A percentile compares a stretch with the other conserved stretches of the same genome.
Conservation (phyloP, 148 eudicot genomes). For the Vaccinium corymbosum region DNA sequence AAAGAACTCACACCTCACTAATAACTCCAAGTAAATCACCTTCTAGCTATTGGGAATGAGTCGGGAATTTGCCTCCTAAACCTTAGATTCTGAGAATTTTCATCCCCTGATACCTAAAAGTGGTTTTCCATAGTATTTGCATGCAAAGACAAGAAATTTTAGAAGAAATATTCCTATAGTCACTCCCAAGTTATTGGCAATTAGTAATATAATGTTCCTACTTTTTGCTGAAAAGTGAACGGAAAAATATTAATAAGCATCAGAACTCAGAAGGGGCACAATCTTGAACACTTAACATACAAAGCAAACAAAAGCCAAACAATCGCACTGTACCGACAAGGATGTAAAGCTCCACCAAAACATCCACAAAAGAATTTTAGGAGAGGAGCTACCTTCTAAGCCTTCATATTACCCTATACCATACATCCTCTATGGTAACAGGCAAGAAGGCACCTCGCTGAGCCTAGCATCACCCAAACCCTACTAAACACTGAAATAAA, state of each 20-base stretch:
- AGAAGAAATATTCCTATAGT: neutral
- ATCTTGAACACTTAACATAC: neutral
- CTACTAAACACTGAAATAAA: neutral
- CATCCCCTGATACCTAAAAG: neutral
- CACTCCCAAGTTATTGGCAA: neutral
- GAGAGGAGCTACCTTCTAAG: neutral
- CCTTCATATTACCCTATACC: neutral
- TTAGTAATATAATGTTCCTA: neutral
- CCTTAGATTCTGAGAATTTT: neutral
- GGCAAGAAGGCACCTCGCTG: neutral
- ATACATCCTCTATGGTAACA: neutral
- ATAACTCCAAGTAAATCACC: no score
- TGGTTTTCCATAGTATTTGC: neutral
- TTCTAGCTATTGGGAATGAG: no score
- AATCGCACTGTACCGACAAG: neutral
- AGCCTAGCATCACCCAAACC: neutral
- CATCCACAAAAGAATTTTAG: neutral
- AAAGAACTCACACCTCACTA: no score
- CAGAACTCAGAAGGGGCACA: neutral
- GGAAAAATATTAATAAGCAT: neutral
- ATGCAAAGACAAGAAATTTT: neutral
- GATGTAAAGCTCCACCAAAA: neutral
- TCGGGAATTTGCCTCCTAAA: no score
- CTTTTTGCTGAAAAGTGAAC: neutral
- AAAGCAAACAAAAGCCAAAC: neutral